Base-by-base conservation (phyloP, 2,329 filamentous ascomycete genomes). In the Beauveria pseudobassiana region DNA sequence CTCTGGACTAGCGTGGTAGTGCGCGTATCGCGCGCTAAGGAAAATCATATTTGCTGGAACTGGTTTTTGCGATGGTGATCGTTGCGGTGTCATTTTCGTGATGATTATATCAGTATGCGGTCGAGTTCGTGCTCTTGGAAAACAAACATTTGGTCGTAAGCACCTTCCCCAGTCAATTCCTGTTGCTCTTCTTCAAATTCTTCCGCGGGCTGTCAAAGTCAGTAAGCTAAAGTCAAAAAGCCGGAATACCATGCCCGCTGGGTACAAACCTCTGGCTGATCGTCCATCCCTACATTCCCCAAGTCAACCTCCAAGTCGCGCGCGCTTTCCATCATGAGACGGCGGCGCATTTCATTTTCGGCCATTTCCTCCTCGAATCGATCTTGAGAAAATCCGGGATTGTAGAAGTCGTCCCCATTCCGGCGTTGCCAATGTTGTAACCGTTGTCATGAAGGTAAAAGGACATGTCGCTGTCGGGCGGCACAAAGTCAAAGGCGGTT, bases 311-410 rank as follows among this genome's bases (percentile, higher is more conserved):
- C 95, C 42, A 99, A 80, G 73, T 99, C 96, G 66, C 96, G 88
- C 6, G 95, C 93, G 71, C 95, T 99, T 73, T 99, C 95, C 93
- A 98, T 97, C 92, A 99, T 96, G 87, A 99, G 93, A 38, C 95
- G 86, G 65, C 93, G 85, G 71, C 93, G 91, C 84, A 97, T 86
- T 74, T 98, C 95, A 68, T 91, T 96, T 74, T 99, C 95, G 3
- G 93, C 93, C 83, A 98, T 88, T 73, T 99, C 95, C 72, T 98
- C 93, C 74, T 99, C 95, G 65, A 99, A 98, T 22, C 88, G 86
- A 72, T 96, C 93, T 72, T 98, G 91, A 0, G 89, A 91, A 70
- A 98, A 90, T 0, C 95, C 95, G 1, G 90, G 87, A 67, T 89
- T 92, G 66, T 99, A 99, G 71, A 97, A 99, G 74, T 99, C 95